A percentile compares a stretch with the other conserved stretches of the same genome.
Evolutionary conservation across 2,329 filamentous ascomycete species (phyloP).

Genomic region (Blumeriella jaapii): DNA sequence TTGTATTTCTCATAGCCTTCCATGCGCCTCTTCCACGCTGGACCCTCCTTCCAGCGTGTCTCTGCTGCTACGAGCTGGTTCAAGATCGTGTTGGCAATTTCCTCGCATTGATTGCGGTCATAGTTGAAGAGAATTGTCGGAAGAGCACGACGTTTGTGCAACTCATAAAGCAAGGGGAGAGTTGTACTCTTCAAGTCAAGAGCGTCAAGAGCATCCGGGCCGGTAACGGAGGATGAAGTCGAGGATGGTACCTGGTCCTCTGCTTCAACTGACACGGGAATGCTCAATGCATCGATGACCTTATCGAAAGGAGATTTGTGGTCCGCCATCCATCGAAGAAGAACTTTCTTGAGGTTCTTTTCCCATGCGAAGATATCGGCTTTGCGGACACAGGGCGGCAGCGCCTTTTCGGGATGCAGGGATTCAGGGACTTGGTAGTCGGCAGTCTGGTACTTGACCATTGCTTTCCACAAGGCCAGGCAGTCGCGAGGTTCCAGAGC

Average conservation of each 20-base stretch:
- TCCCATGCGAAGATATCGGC: constrained; percentile 58
- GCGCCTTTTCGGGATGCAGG: constrained; percentile 37
- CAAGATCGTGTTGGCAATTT: constrained; percentile 40
- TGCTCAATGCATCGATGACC: constrained; percentile 36
- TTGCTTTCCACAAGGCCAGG: constrained; percentile 49
- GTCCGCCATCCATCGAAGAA: constrained; percentile 50
- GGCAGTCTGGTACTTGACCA: constrained; percentile 44
- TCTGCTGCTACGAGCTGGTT: constrained; percentile 43
- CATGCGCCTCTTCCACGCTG: constrained; percentile 50
- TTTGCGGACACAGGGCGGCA: constrained; percentile 48
- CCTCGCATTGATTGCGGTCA: constrained; percentile 54
- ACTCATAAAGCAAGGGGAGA: constrained; percentile 44
- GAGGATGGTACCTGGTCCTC: constrained; percentile 9
- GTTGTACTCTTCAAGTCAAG: constrained; percentile 34
- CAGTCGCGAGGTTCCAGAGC: constrained; percentile 62
- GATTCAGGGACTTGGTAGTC: constrained; percentile 37
- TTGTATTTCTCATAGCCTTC: constrained; percentile 47
- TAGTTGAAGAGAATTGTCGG: constrained; percentile 73
- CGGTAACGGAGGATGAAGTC: constrained; percentile 11
- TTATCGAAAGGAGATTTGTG: constrained; percentile 31
- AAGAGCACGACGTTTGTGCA: constrained; percentile 53
- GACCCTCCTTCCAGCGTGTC: constrained; percentile 41
- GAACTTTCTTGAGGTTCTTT: constrained; percentile 42
- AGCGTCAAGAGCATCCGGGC: constrained; percentile 16
- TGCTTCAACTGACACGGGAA: constrained; percentile 2